phyloP scores from a whole-genome alignment of 768 basidiomycete species.

The Mycena polygramma region DNA sequence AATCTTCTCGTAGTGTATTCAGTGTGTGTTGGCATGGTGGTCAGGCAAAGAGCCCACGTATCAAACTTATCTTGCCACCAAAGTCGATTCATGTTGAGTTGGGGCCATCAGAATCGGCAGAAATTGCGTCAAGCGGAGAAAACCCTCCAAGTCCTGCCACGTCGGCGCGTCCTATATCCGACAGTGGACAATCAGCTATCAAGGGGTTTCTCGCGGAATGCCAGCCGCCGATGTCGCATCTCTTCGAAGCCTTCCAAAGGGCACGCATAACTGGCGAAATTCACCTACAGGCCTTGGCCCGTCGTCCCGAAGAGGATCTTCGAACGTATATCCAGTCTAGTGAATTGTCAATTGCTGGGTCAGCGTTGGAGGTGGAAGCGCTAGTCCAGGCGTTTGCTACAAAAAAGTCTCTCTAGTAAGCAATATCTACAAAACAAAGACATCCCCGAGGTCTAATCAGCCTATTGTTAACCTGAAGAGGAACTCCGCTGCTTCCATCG shows the following conservation, averaged over 20 bases:
- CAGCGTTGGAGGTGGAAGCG: conserved; percentile 24
- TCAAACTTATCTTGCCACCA: not conserved
- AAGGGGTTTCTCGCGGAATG: conserved; percentile 27
- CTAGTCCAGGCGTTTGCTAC: conserved; percentile 20
- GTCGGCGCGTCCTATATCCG: not conserved
- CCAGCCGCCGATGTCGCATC: conserved; percentile 33
- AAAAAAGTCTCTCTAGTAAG: not conserved
- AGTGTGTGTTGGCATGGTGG: too few species aligned
- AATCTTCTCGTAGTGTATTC: too few species aligned
- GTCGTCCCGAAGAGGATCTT: conserved; percentile 1
- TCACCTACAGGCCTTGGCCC: conserved; percentile 12
- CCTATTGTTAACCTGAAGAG: too few species aligned
- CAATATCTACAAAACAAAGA: not conserved
- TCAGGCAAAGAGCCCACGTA: not conserved
- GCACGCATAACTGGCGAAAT: conserved; percentile 29
- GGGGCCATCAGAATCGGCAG: not conserved
- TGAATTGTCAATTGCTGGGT: not conserved
- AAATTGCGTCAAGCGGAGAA: not conserved
- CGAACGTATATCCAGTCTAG: conserved; percentile 10
- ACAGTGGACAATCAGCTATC: not conserved
- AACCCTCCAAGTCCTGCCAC: not conserved
- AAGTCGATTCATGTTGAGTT: not conserved
- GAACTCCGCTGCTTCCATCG: not conserved
- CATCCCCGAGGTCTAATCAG: too few species aligned
- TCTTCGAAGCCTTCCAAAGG: conserved; percentile 13